Percentiles rank a stretch among this genome's conserved stretches.
Evolutionary conservation across 768 basidiomycete genomes (phyloP).

Genomic region (Lactarius hengduanensis): DNA sequence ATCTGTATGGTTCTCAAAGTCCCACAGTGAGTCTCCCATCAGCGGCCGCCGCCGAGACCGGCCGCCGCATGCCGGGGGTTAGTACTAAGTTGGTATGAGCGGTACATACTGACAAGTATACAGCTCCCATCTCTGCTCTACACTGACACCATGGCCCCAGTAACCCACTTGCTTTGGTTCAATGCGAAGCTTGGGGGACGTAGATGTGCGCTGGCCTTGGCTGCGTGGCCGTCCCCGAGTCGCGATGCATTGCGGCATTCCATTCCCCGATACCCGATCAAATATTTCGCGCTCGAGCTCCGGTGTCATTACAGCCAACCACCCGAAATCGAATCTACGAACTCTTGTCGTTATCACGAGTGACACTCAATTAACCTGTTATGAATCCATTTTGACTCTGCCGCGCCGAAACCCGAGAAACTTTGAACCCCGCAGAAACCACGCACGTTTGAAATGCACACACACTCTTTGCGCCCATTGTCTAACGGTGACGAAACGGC

Average conservation of each 20-base stretch:
- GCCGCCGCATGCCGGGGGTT: conserved; percentile 15
- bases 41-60: not conserved
- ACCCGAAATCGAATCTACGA: not conserved
- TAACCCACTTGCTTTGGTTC: not conserved
- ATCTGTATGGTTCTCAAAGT: not conserved
- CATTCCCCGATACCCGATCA: not conserved
- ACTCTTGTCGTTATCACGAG: not conserved
- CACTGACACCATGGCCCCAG: not conserved
- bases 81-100: no score
- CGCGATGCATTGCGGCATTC: not conserved
- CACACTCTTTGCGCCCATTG: not conserved
- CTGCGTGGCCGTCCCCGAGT: not conserved
- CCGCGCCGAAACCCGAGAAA: not conserved
- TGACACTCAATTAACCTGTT: not conserved
- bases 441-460: not conserved
- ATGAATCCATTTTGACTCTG: not conserved
- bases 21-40: not conserved
- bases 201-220: not conserved
- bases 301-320: not conserved
- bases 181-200: not conserved
- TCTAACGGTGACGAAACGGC: not conserved
- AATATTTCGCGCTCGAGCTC: not conserved
- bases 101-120: not conserved
- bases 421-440: not conserved
- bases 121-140: not conserved